Percentiles rank a stretch among this genome's conserved stretches.
Evolutionary conservation across 1,284 basidiomycete genomes (phyloP).

Genomic region (Fistulina hepatica): DNA sequence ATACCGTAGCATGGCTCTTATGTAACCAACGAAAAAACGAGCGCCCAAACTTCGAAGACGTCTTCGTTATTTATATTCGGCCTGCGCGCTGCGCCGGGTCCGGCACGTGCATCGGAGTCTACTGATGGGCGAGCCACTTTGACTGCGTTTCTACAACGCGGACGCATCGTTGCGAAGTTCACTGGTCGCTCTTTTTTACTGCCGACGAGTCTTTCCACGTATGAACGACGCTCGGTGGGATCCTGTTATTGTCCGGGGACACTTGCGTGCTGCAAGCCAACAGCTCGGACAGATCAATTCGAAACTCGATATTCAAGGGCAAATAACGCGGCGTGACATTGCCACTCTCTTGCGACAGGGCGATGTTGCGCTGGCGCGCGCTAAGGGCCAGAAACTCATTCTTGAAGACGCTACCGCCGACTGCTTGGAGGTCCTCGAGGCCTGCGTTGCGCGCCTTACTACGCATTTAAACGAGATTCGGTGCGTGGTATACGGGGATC

Average conservation of each 20-base stretch:
- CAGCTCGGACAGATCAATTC: conserved; percentile 58
- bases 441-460: conserved; percentile 50
- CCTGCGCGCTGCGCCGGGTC: too few relatives aligned
- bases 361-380: conserved; percentile 49
- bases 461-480: conserved; percentile 47
- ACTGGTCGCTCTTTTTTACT: too few relatives aligned
- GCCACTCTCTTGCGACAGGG: conserved; percentile 51
- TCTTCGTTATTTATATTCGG: too few relatives aligned
- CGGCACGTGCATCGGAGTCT: too few relatives aligned
- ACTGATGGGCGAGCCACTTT: too few relatives aligned
- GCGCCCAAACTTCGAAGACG: too few relatives aligned
- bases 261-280: conserved; percentile 52
- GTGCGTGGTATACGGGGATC: conserved; percentile 22
- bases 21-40: too few relatives aligned
- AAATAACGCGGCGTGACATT: conserved; percentile 53
- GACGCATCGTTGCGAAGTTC: too few relatives aligned
- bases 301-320: conserved; percentile 51
- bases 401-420: conserved; percentile 52
- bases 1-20: too few relatives aligned
- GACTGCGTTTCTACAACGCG: too few relatives aligned
- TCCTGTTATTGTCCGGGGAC: conserved; percentile 23
- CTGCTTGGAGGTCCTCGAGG: conserved; percentile 52
- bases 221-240: conserved; percentile 12
- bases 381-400: conserved; percentile 56
- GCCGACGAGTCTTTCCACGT: too few relatives aligned